These are phyloP conservation scores for Eucalyptus sp. DNA, from an alignment of 345 rosid genomes.

Conservation along the genomic window DNA sequence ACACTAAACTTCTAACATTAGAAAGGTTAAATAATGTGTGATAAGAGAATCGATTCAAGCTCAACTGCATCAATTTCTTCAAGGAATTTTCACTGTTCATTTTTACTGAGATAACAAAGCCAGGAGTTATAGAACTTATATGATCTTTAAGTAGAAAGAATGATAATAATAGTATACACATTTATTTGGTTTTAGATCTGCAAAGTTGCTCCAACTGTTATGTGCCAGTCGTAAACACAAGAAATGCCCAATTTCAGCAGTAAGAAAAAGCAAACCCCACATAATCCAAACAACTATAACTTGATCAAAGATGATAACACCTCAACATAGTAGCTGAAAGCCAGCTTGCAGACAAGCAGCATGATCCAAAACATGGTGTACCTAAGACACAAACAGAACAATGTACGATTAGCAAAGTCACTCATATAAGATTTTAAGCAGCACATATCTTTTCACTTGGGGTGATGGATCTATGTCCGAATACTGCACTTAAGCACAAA, in stretches of 20 bases:
- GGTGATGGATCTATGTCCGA: neutral
- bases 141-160: neutral
- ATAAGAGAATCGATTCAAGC: neutral
- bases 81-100: neutral
- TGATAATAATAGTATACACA: neutral
- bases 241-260: neutral
- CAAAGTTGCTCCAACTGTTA: neutral
- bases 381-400: slow-evolving; percentile 13
- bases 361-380: slow-evolving; percentile 92
- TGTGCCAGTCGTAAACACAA: neutral
- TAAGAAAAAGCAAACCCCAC: neutral
- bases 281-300: neutral
- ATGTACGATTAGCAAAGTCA: neutral
- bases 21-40: neutral
- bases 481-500: neutral
- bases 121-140: neutral
- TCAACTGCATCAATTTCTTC: neutral
- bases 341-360: slow-evolving; percentile 84
- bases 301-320: slow-evolving; percentile 12
- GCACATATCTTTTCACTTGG: neutral
- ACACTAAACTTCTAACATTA: neutral
- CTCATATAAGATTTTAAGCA: neutral
- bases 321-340: slow-evolving; percentile 99
- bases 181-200: neutral
- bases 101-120: neutral